Conservation (phyloP, 352 stramenopile genomes). For the Globisporangium camurandrum region DNA sequence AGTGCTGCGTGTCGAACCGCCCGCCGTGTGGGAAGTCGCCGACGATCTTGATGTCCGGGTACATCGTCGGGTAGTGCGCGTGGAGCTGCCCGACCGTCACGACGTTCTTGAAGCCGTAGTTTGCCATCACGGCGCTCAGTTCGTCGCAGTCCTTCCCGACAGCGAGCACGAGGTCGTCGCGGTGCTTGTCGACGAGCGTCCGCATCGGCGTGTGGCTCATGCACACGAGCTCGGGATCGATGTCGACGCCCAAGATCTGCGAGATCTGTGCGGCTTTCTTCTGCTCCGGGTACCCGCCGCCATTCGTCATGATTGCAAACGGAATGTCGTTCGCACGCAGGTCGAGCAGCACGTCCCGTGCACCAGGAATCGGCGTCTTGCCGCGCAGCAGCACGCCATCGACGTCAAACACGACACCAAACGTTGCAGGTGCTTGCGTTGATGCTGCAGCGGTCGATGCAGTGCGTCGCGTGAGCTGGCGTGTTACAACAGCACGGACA, state of each 20-base stretch:
- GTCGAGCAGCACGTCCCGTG: constrained; percentile 58
- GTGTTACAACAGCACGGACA: too few species aligned
- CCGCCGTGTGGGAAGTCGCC: constrained; percentile 15
- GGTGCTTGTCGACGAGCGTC: constrained; percentile 47
- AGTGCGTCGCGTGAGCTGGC: background rate
- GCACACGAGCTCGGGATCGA: constrained; percentile 45
- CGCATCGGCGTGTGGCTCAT: constrained; percentile 84
- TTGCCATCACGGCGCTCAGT: constrained; percentile 50
- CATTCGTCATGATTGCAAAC: constrained; percentile 85
- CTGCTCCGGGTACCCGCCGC: constrained; percentile 68
- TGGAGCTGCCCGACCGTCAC: constrained; percentile 73
- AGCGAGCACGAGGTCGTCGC: constrained; percentile 66
- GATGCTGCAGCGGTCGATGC: background rate
- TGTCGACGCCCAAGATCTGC: constrained; percentile 49
- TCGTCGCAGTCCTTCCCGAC: constrained; percentile 75
- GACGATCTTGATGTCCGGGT: constrained; percentile 65
- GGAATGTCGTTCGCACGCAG: constrained; percentile 49
- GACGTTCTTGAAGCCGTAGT: constrained; percentile 81
- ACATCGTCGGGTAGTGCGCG: constrained; percentile 71
- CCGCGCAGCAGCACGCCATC: constrained; percentile 75
- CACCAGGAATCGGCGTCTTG: constrained; percentile 63
- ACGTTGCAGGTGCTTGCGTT: constrained; percentile 19
- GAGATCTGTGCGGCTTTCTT: constrained; percentile 71
- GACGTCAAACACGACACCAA: constrained; percentile 79
- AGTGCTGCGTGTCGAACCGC: constrained; percentile 28